Conservation (phyloP, 169 alveolate species). For the Neospora caninum region DNA sequence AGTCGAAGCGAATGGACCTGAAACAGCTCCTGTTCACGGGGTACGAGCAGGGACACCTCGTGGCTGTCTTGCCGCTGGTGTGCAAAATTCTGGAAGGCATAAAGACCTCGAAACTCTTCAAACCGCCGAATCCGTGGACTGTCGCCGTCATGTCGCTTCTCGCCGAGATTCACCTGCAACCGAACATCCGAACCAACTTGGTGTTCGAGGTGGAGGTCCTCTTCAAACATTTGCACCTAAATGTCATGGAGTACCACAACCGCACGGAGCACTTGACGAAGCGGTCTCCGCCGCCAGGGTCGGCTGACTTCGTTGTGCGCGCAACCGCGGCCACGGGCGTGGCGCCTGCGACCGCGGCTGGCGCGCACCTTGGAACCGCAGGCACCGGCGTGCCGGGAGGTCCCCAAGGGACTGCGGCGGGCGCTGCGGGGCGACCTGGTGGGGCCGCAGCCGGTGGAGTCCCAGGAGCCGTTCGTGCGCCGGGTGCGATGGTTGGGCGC, state of each 20-base stretch:
- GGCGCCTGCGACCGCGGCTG: constrained; percentile 68
- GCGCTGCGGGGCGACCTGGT: not conserved
- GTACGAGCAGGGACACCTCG: constrained; percentile 75
- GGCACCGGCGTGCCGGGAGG: not conserved
- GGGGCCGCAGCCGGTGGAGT: not conserved
- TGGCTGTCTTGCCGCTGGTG: constrained; percentile 88
- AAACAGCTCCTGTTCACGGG: constrained; percentile 87
- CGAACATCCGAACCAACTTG: constrained; percentile 81
- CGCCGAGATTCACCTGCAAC: constrained; percentile 87
- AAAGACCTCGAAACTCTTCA: constrained; percentile 80
- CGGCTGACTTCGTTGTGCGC: constrained; percentile 57
- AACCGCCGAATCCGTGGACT: constrained; percentile 96
- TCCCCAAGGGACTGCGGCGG: not conserved
- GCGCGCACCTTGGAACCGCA: not conserved
- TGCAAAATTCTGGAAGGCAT: constrained; percentile 85
- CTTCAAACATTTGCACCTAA: constrained; percentile 82
- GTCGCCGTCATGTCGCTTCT: constrained; percentile 83
- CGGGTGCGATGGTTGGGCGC: not conserved
- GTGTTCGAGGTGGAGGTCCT: constrained; percentile 91
- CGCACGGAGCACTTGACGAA: constrained; percentile 42
- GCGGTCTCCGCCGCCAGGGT: constrained; percentile 39
- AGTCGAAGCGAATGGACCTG: constrained; percentile 85
- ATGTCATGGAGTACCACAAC: constrained; percentile 63
- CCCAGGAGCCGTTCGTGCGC: not conserved
- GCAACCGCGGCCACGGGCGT: constrained; percentile 36